phyloP scores from a whole-genome alignment of 164 flowering plant species.

The Aristolochia fimbriata region DNA sequence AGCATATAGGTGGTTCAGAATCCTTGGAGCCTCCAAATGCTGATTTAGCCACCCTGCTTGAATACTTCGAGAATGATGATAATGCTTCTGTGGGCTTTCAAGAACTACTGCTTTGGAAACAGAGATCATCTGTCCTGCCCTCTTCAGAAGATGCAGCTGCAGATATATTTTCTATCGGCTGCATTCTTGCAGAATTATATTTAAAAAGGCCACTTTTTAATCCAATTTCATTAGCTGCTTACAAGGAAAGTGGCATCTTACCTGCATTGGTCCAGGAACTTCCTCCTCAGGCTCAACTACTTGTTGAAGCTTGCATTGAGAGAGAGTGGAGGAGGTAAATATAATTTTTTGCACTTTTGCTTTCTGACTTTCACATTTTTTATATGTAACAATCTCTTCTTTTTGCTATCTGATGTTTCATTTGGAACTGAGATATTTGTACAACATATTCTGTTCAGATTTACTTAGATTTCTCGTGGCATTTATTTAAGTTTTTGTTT shows the following conservation, averaged over 20 bases:
- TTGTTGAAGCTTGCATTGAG: slow-evolving; percentile 72
- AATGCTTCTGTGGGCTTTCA: slow-evolving; percentile 52
- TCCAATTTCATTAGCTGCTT: slow-evolving; percentile 38
- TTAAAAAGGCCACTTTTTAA: slow-evolving; percentile 75
- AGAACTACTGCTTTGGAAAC: slow-evolving; percentile 69
- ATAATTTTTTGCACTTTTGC: background rate
- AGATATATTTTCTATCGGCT: slow-evolving; percentile 88
- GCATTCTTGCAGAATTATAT: slow-evolving; percentile 81
- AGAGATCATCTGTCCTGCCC: slow-evolving; percentile 25
- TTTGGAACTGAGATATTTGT: background rate
- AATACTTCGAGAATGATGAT: slow-evolving; percentile 51
- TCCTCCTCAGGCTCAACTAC: slow-evolving; percentile 42
- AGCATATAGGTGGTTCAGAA: slow-evolving; percentile 11
- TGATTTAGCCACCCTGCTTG: slow-evolving; percentile 45
- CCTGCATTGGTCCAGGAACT: slow-evolving; percentile 60
- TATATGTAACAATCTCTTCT: too few relatives aligned
- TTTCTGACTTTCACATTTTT: too few relatives aligned
- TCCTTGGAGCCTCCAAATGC: slow-evolving; percentile 19
- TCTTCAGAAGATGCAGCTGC: slow-evolving; percentile 34
- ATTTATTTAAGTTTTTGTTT: background rate
- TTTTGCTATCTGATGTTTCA: background rate
- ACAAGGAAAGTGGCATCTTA: slow-evolving; percentile 44
- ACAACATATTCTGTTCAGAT: background rate
- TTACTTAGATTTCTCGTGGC: background rate
- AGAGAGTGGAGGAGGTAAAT: slow-evolving; percentile 69